phyloP scores from a whole-genome alignment of 495 filamentous ascomycete species.

The Trichoderma virens region DNA sequence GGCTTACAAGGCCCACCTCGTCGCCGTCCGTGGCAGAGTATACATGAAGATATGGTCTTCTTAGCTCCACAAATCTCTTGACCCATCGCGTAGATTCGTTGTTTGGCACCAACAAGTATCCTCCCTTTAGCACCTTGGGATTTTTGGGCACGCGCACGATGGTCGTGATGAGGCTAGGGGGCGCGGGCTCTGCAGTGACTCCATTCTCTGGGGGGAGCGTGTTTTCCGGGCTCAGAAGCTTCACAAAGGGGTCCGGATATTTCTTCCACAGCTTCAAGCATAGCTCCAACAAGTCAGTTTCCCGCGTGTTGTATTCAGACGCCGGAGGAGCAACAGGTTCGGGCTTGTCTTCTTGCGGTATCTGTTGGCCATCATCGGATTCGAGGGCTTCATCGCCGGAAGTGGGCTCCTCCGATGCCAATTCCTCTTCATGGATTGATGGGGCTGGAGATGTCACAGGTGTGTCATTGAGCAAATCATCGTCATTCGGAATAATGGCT shows the following conservation, averaged over 20 bases:
- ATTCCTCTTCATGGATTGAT: conserved; percentile 12
- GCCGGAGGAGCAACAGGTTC: conserved; percentile 16
- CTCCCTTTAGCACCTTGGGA: conserved; percentile 67
- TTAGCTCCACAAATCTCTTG: conserved; percentile 86
- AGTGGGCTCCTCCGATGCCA: conserved; percentile 9
- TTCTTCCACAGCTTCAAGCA: conserved; percentile 73
- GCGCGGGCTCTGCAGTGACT: conserved; percentile 28
- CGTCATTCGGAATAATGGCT: conserved; percentile 21
- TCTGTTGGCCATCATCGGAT: conserved; percentile 9
- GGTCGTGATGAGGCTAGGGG: conserved; percentile 56
- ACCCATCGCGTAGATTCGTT: conserved; percentile 72
- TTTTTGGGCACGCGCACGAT: conserved; percentile 67
- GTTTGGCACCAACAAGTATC: conserved; percentile 74
- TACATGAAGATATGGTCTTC: conserved; percentile 86
- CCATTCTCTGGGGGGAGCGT: conserved; percentile 67
- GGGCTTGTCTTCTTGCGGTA: conserved; percentile 8
- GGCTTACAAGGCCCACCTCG: conserved; percentile 79
- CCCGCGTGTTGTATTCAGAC: conserved; percentile 45
- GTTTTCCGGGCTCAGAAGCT: conserved; percentile 67
- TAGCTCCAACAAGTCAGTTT: conserved; percentile 55
- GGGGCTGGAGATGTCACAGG: conserved; percentile 31
- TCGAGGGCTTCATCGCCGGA: conserved; percentile 14
- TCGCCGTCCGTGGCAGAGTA: conserved; percentile 78
- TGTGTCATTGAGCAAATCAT: conserved; percentile 40
- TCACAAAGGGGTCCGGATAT: conserved; percentile 63